These are phyloP conservation scores for Mycena kentingensis DNA, from an alignment of 768 basidiomycete genomes.

Conservation along the genomic window DNA sequence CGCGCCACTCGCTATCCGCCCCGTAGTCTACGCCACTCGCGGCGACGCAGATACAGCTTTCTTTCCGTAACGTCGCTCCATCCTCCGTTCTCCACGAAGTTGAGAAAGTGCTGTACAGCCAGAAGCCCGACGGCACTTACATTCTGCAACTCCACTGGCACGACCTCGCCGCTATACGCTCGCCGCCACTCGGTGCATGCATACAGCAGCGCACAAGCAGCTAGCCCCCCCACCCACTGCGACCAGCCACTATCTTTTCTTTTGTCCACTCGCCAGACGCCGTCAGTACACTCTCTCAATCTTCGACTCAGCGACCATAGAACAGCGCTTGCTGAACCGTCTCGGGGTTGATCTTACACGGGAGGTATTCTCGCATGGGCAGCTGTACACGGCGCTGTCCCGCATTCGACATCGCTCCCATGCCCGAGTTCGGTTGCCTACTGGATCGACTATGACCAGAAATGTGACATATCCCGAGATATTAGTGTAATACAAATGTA, in stretches of 20 bases:
- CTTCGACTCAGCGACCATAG: not conserved
- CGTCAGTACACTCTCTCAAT: not conserved
- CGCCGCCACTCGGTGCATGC: too few species aligned
- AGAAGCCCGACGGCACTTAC: too few species aligned
- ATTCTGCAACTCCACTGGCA: too few species aligned
- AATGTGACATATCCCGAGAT: not conserved
- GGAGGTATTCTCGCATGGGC: not conserved
- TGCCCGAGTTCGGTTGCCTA: not conserved
- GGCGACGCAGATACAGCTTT: too few species aligned
- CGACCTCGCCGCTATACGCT: too few species aligned
- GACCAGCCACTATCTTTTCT: conserved; percentile 2
- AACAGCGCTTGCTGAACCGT: not conserved
- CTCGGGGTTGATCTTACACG: not conserved
- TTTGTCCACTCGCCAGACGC: not conserved
- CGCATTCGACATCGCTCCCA: not conserved
- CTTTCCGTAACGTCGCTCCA: too few species aligned
- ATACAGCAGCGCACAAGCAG: too few species aligned
- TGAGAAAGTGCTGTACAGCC: too few species aligned
- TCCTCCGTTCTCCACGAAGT: too few species aligned
- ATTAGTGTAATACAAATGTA: not conserved
- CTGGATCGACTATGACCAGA: not conserved
- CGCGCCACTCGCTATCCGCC: too few species aligned
- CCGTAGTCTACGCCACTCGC: too few species aligned
- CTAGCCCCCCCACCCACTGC: not conserved
- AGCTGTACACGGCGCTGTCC: not conserved